phyloP scores from a whole-genome alignment of 139 green algal species.

The Micractinium sp. region DNA sequence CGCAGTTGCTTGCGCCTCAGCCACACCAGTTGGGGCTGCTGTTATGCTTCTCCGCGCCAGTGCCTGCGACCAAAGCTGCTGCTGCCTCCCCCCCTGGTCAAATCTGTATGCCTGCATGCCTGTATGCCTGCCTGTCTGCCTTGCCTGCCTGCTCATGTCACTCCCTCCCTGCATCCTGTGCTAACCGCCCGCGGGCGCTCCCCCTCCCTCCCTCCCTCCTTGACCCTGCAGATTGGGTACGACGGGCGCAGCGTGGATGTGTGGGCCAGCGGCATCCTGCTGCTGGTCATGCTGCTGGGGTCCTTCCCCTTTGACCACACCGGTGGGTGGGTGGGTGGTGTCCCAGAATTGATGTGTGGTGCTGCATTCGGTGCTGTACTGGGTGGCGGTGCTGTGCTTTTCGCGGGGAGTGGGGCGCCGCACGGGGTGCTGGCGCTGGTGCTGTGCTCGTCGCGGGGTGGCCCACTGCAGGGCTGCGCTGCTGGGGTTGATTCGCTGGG shows the following conservation, averaged over 20 bases:
- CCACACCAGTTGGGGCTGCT: neutral
- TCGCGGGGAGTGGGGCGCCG: conserved; percentile 67
- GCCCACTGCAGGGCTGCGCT: too few species aligned
- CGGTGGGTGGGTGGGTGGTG: neutral
- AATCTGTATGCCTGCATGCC: too few species aligned
- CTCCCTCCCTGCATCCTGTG: too few species aligned
- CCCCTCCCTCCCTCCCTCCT: neutral
- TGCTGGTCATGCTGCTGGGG: conserved; percentile 89
- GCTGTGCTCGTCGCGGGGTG: too few species aligned
- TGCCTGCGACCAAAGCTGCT: neutral
- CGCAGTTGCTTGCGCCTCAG: neutral
- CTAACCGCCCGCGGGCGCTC: neutral
- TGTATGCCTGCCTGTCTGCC: too few species aligned
- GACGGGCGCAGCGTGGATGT: conserved; percentile 73
- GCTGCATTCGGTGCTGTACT: neutral
- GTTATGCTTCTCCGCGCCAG: neutral
- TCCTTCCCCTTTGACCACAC: conserved; percentile 75
- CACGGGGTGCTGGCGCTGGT: conserved; percentile 43
- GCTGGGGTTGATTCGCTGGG: too few species aligned
- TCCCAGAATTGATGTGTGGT: neutral
- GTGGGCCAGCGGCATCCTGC: conserved; percentile 80
- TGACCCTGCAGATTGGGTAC: conserved; percentile 51
- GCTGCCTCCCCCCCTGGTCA: too few species aligned
- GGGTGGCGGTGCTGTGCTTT: neutral
- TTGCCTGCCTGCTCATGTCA: neutral